phyloP scores from a whole-genome alignment of 176 grass and related monocot genomes.

The Phoenix roebelenii region DNA sequence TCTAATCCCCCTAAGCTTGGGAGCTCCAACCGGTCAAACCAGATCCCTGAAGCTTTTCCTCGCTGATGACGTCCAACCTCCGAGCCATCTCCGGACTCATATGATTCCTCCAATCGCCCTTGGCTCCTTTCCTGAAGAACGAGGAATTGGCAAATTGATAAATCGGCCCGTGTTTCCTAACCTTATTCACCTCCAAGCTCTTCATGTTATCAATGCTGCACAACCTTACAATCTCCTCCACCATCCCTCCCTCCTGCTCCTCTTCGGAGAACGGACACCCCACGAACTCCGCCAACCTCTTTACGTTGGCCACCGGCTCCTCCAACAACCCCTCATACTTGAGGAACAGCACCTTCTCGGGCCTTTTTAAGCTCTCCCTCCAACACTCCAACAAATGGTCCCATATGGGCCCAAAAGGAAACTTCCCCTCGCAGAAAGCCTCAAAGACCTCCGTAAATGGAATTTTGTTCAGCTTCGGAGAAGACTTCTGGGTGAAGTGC shows the following conservation, averaged over 20 bases:
- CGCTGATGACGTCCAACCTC: too few species aligned
- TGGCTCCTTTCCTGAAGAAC: too few species aligned
- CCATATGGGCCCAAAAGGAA: slow-evolving; percentile 29
- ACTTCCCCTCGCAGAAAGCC: slow-evolving; percentile 25
- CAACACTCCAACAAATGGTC: slow-evolving; percentile 35
- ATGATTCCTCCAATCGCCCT: too few species aligned
- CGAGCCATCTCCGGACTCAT: too few species aligned
- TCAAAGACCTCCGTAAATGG: slow-evolving; percentile 10
- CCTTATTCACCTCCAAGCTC: slow-evolving; percentile 20
- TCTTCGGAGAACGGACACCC: slow-evolving; percentile 27
- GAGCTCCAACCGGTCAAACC: too few species aligned
- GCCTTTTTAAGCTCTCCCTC: slow-evolving; percentile 23
- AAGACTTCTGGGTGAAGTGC: too few species aligned
- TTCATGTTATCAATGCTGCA: slow-evolving; percentile 23
- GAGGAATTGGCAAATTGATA: too few species aligned
- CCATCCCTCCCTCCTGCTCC: slow-evolving; percentile 10
- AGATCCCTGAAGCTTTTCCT: too few species aligned
- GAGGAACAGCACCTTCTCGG: slow-evolving; percentile 32
- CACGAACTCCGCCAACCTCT: slow-evolving; percentile 25
- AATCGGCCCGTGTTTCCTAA: too few species aligned
- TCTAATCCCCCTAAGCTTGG: too few species aligned
- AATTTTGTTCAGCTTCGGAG: too few species aligned
- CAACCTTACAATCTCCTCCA: slow-evolving; percentile 11
- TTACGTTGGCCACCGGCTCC: slow-evolving; percentile 8
- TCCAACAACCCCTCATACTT: slow-evolving; percentile 34